Evolutionary conservation across 306 rosid species (phyloP).

Genomic region (Quercus wislizeni): DNA sequence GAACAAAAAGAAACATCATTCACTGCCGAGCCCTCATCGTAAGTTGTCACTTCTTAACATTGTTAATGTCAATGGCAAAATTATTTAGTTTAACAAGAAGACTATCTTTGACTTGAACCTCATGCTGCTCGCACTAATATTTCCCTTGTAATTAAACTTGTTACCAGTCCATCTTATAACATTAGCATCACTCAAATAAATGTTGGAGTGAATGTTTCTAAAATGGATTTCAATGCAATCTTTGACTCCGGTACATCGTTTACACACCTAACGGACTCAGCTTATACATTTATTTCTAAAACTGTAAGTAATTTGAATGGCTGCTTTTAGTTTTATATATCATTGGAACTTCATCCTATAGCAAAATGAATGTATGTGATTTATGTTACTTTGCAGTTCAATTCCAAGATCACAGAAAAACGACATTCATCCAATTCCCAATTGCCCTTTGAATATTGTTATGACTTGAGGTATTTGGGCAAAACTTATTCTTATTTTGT

Average conservation of each 20-base stretch:
- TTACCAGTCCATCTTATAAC: constrained; percentile 67
- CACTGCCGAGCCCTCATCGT: constrained; percentile 38
- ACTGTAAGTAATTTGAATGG: constrained; percentile 46
- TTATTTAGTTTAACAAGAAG: not conserved
- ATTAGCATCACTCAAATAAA: constrained; percentile 62
- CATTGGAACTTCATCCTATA: constrained; percentile 6
- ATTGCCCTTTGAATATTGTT: constrained; percentile 81
- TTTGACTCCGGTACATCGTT: constrained; percentile 88
- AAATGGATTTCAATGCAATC: constrained; percentile 58
- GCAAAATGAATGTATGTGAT: not conserved
- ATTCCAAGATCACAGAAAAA: constrained; percentile 29
- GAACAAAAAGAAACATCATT: constrained; percentile 74
- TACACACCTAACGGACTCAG: constrained; percentile 69
- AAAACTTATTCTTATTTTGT: not conserved
- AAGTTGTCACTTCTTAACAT: constrained; percentile 25
- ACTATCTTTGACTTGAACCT: constrained; percentile 1
- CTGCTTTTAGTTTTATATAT: constrained; percentile 1
- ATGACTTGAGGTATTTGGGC: constrained; percentile 41
- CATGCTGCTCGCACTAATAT: constrained; percentile 19
- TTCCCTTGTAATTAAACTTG: constrained; percentile 3
- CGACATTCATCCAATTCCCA: constrained; percentile 18
- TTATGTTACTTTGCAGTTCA: constrained; percentile 51
- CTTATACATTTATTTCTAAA: constrained; percentile 52
- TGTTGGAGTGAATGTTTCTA: constrained; percentile 37
- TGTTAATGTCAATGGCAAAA: not conserved